A percentile compares a stretch with the other conserved stretches of the same genome.
phyloP scores from a whole-genome alignment of 2,329 filamentous ascomycete genomes.

The Colletotrichum sp. region DNA sequence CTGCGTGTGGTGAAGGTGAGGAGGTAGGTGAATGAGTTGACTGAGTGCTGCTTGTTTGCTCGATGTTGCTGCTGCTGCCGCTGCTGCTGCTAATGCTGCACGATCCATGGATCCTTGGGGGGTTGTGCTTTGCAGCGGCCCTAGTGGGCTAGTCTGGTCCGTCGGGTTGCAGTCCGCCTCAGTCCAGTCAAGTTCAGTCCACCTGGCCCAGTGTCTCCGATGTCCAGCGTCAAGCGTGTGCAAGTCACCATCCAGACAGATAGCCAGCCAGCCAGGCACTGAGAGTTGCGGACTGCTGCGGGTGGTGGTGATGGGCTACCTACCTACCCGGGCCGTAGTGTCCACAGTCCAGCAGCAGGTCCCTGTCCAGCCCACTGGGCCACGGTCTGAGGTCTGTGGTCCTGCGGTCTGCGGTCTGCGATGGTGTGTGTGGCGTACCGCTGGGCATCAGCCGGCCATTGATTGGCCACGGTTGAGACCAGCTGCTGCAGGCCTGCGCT shows the following conservation, averaged over 20 bases:
- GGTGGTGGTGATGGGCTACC: background rate
- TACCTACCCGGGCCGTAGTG: background rate
- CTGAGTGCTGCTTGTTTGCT: background rate
- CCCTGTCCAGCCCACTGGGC: constrained; percentile 12
- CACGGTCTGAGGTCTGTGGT: background rate
- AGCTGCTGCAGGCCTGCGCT: constrained; percentile 30
- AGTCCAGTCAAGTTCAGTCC: background rate
- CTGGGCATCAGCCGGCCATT: constrained; percentile 24
- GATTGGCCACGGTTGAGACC: constrained; percentile 34
- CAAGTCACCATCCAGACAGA: background rate
- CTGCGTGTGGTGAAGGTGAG: background rate
- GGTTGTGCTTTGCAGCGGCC: constrained; percentile 18
- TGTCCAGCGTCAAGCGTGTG: background rate
- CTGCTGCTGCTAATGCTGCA: constrained; percentile 3
- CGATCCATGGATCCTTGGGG: constrained; percentile 1
- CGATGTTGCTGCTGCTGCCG: background rate
- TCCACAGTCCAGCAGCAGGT: background rate
- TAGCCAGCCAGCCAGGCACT: background rate
- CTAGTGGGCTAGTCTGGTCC: constrained; percentile 15
- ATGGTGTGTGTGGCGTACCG: constrained; percentile 28
- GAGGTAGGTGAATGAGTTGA: background rate
- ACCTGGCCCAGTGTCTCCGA: background rate
- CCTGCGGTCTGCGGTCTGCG: background rate
- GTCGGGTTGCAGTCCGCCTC: background rate
- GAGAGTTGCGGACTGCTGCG: background rate